Conservation (phyloP, 192 early-diverging fungal species). For the Rhizophagus clarus region DNA sequence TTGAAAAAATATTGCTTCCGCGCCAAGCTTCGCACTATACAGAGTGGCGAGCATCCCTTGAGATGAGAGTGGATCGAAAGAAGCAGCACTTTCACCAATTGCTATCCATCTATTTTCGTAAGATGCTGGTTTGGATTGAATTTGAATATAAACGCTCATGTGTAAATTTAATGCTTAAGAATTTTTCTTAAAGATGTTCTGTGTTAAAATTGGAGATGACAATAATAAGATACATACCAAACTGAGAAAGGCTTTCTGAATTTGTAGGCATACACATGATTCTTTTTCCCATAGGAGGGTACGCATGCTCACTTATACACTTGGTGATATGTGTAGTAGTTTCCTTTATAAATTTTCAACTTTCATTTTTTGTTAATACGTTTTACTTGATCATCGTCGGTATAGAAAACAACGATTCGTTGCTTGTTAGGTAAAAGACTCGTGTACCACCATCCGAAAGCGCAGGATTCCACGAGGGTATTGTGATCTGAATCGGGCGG, state of each 20-base stretch:
- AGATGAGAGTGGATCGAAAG: constrained; percentile 31
- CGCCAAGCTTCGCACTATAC: constrained; percentile 16
- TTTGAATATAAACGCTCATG: neutral
- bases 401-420: constrained; percentile 28
- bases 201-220: no score
- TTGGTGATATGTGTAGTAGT: neutral
- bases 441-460: constrained; percentile 17
- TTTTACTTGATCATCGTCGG: constrained; percentile 18
- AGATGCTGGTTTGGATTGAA: neutral
- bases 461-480: constrained; percentile 26
- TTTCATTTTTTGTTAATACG: neutral
- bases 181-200: no score
- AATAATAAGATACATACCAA: constrained; percentile 15
- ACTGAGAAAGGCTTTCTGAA: constrained; percentile 8
- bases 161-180: no score
- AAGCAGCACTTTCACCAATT: constrained; percentile 23
- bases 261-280: constrained; percentile 25
- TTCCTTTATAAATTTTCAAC: constrained; percentile 22
- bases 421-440: constrained; percentile 27
- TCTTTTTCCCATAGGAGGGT: constrained; percentile 1
- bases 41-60: constrained; percentile 17
- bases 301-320: neutral
- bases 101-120: constrained; percentile 25
- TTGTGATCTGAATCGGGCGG: neutral
- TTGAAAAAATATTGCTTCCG: constrained; percentile 29